Evolutionary conservation across 352 stramenopile species (phyloP), one percentile per base, ranked within the genome.

Genomic region (Globisporangium heterothallicum): DNA sequence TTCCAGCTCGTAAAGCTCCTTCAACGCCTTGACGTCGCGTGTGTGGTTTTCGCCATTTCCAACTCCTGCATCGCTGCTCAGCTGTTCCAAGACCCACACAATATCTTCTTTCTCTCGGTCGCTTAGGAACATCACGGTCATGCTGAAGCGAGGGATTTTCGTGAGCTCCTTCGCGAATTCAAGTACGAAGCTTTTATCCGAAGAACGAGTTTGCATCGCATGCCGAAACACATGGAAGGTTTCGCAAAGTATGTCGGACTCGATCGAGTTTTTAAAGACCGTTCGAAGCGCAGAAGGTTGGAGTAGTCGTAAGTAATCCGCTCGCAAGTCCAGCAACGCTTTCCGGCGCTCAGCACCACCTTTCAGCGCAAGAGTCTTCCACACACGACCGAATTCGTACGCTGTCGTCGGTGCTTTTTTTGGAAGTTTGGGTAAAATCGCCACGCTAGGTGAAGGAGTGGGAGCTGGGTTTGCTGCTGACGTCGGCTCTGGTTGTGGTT

Each of bases 301-400:
- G 1, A 92, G 59, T 49, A 72, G 54, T 12, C 58, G 64, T 29
- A 92, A 56, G 44, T 91, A 91, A 2, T 63, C 50, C 2, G 57
- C 66, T 0, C 81, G 74, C n/a, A 88, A 36, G 0, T 53, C 38
- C 2, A 78, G 55, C 42, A 83, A 49, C 19, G 66, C 59, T 10
- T 34, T 34, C 7, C 49, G 57, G 9, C 66, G 59, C 3, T 66
- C 65, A 1, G 36, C 27, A 42, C 75, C 59, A n/a, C 70, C 72
- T 42, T 73, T 77, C 6, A 71, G 58, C 22, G 48, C 66, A 19
- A 94, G 61, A 12, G 68, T 76, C 41, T 88, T 88, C 84, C 84
- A 94, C 25, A 93, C 74, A 4, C 80, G 77, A 30, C 49, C 44
- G 45, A 94, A 92, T 59, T 92, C 84, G 55, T 92, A 94, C 21